Evolutionary conservation across 169 alveolate species (phyloP), one percentile per base, ranked within the genome.

Genomic region (Plasmodium gaboni): DNA sequence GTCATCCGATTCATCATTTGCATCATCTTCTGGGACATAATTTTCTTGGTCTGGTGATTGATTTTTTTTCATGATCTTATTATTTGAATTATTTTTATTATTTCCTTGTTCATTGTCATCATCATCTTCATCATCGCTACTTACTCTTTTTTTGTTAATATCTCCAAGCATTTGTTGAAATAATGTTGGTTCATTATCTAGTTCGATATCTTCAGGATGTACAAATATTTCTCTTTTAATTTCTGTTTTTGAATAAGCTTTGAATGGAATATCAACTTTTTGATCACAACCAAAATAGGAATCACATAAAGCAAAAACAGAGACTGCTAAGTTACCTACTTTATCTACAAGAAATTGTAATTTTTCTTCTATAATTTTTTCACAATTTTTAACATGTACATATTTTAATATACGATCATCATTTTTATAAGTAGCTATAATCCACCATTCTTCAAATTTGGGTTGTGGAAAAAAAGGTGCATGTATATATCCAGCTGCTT

Each of bases 371-470:
- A 94, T 87, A 42, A 38, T 86, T 38, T 92, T 91, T 64, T 93
- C 97, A 61, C 96, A 92, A 32, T 94, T 92, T 51, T 89, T 55
- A 42, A 90, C 90, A 44, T 85, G 88, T 59, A 92, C 92, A 90
- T 92, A 92, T 26, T 94, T 95, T 53, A 95, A 93, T 51, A 92
- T 89, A 76, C 73, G 94, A 70, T 78, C 92, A 46, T 65, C 89
- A 53, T 74, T 93, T 67, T 93, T 93, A 46, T 92, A 94, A n/a
- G 86, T 87, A 15, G 96, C 92, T 64, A 96, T 91, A 19, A 96
- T 71, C 95, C 96, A 94, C 97, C 98, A 96, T 83, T 96, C 98
- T 90, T 96, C 98, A 78, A 93, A 96, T 83, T 96, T 96, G 7
- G 96, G 95, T 87, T 92, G 93, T 6, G 97, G 96, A 90, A 96